phyloP scores from a whole-genome alignment of 768 basidiomycete genomes.

The Sporobolomyces phaffii region DNA sequence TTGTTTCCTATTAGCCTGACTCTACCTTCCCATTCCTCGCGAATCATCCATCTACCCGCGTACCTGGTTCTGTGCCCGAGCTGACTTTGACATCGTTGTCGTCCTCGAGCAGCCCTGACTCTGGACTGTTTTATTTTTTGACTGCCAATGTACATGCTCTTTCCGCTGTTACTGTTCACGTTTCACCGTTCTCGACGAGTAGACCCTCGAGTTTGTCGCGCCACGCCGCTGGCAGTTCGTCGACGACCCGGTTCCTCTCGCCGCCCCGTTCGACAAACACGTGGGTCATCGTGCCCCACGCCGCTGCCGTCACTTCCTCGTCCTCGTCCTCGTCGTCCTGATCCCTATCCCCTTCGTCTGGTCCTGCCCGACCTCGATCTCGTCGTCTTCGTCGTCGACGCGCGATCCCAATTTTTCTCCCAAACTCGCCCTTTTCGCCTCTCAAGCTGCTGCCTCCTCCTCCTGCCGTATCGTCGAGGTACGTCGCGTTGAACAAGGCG shows the following conservation, averaged over 20 bases:
- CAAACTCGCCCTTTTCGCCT: not conserved
- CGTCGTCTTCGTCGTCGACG: too few species aligned
- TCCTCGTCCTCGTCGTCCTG: not conserved
- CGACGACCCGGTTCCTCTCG: not conserved
- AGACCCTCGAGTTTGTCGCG: not conserved
- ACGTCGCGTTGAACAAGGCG: conserved; percentile 16
- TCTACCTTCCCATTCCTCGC: not conserved
- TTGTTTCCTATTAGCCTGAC: not conserved
- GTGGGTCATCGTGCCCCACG: conserved; percentile 25
- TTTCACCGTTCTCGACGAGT: not conserved
- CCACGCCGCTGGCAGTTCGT: not conserved
- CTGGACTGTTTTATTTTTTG: not conserved
- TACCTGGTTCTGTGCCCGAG: too few species aligned
- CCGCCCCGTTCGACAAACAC: conserved; percentile 21
- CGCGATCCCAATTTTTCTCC: not conserved
- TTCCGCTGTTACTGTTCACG: not conserved
- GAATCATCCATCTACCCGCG: too few species aligned
- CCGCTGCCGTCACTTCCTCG: not conserved
- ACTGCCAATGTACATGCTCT: too few species aligned
- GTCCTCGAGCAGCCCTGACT: too few species aligned
- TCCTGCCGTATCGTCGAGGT: not conserved
- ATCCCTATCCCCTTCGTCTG: not conserved
- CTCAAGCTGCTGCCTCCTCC: not conserved
- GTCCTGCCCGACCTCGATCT: not conserved
- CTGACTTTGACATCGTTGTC: too few species aligned